Base-by-base conservation (phyloP, 108 stramenopile genomes). In the Conticribra guillardii region DNA sequence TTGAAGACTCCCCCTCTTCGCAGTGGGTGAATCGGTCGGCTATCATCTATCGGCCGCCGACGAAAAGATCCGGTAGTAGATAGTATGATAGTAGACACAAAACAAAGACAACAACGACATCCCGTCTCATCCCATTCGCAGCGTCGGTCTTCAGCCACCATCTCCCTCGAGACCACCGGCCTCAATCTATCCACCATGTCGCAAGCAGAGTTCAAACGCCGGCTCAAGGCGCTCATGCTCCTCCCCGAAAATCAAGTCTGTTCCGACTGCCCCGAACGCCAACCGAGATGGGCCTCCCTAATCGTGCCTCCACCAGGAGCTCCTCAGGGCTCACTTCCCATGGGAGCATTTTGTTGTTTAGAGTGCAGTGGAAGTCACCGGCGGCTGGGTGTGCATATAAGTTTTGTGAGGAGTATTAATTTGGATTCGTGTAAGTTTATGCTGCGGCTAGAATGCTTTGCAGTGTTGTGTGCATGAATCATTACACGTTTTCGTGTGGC, bases 311-410 rank as follows among this genome's bases (percentile, higher is more conserved):
- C 95, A 16, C 92, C 95, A 2, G 95, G 87, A 0, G 64, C 87
- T 17, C 91, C 89, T 18, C 84, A 86, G 21, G 89, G 89, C 30
- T 76, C 89, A 0, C 68, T 86, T 49, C 82, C 85, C 52, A 91
- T 89, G 77, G 99, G 99, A 19, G 89, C 97, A 23, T 99, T 99
- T 83, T 94, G 95, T 64, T 99, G 99, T 82, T 86, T 98, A 65
- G 98, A 99, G 75, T 99, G 99, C 76, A 96, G 96, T 47, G 98
- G 97, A 41, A 94, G 95, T 34, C 99, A 99, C 84, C 94, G 99
- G 16, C 87, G 95, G 27, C 79, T 99, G 67, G 99, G 99, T 27
- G 97, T 97, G 11, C 99, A 99, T 67, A 97, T 99, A 62, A 89
- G 88, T 41, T 99, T 99, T 81, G 99, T 99, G 15, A 81, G 99